A percentile compares a stretch with the other conserved stretches of the same genome.
Evolutionary conservation across 2,329 filamentous ascomycete genomes (phyloP).

Genomic region (Hypoxylon sp.): DNA sequence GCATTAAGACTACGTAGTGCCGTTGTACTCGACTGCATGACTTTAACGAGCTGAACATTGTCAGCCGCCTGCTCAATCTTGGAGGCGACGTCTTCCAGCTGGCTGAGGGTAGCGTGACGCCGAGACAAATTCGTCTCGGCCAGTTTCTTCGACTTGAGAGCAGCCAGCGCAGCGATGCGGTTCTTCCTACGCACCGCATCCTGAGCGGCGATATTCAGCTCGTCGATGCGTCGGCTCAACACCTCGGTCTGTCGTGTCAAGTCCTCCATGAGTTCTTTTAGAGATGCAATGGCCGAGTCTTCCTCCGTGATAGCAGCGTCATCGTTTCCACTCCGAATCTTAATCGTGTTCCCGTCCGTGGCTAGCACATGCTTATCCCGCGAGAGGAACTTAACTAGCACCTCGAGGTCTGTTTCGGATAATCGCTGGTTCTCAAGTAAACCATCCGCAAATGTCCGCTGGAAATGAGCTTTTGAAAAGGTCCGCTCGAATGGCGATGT

Average conservation of each 20-base stretch:
- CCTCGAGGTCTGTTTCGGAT: conserved; percentile 75
- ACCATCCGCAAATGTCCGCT: conserved; percentile 68
- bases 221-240: conserved; percentile 76
- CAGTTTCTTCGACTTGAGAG: conserved; percentile 86
- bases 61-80: conserved; percentile 89
- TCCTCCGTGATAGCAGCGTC: conserved; percentile 76
- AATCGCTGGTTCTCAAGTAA: conserved; percentile 66
- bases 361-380: conserved; percentile 74
- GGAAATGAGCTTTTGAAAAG: conserved; percentile 77
- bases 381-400: conserved; percentile 78
- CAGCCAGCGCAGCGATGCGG: conserved; percentile 79
- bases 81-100: conserved; percentile 86
- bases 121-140: conserved; percentile 81
- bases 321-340: conserved; percentile 72
- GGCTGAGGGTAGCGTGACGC: conserved; percentile 79
- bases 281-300: conserved; percentile 85
- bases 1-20: conserved; percentile 82
- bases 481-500: conserved; percentile 74
- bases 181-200: conserved; percentile 81
- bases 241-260: conserved; percentile 80
- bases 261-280: conserved; percentile 83
- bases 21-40: conserved; percentile 83
- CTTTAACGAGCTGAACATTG: conserved; percentile 85
- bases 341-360: conserved; percentile 79
- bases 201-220: conserved; percentile 75